A percentile compares a stretch with the other conserved stretches of the same genome.
These are phyloP conservation scores for Sonneratia alba DNA, from an alignment of 345 rosid species.

Conservation along the genomic window DNA sequence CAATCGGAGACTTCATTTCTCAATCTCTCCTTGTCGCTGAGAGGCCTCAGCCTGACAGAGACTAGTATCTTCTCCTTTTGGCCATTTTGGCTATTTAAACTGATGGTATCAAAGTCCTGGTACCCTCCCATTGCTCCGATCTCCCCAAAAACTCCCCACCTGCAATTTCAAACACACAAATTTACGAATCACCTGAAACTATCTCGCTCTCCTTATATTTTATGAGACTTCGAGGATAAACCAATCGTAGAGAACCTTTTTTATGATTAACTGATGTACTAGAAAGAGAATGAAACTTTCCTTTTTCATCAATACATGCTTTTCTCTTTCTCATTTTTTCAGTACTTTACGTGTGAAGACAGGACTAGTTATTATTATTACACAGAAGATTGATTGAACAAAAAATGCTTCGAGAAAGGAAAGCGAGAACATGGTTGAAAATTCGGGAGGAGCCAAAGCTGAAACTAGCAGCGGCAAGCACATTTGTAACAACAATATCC, in stretches of 20 bases:
- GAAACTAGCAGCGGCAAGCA: background rate
- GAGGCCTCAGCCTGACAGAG: conserved; percentile 16
- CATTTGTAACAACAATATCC: background rate
- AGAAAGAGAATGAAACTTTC: background rate
- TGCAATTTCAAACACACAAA: background rate
- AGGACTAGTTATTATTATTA: no score
- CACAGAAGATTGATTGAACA: no score
- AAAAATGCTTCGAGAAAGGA: background rate
- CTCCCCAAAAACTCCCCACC: background rate
- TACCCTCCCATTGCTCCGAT: conserved; percentile 2
- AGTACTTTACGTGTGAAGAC: no score
- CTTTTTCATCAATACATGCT: no score
- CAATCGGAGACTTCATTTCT: conserved; percentile 15
- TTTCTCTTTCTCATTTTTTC: no score
- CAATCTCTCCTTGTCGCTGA: conserved; percentile 12
- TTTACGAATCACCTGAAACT: background rate
- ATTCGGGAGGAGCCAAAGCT: background rate
- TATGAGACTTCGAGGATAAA: no score
- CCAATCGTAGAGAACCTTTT: background rate
- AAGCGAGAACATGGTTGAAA: background rate
- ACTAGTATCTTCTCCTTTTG: conserved; percentile 19
- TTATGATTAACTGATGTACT: background rate
- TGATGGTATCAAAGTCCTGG: background rate
- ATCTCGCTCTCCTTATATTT: background rate
- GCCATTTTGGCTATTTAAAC: conserved; percentile 2